Conservation (phyloP, 2,329 filamentous ascomycete genomes). For the Samsoniella hepiali region DNA sequence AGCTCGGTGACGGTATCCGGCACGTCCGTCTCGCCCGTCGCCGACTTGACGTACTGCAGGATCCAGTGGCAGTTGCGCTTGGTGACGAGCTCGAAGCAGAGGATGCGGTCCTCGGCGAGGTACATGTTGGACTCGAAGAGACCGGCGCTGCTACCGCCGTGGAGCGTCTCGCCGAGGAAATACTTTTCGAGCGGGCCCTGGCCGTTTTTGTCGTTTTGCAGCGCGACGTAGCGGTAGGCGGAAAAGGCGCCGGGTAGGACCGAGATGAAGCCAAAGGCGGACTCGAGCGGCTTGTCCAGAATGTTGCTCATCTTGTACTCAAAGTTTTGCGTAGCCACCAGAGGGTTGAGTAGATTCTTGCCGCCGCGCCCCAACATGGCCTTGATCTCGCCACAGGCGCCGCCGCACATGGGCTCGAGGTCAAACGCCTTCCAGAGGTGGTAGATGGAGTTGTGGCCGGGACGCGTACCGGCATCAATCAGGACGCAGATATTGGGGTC, state of each 20-base stretch:
- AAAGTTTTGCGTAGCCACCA: conserved; percentile 96
- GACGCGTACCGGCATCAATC: conserved; percentile 92
- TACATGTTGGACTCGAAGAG: conserved; percentile 99
- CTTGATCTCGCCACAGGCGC: conserved; percentile 98
- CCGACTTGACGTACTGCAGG: conserved; percentile 96
- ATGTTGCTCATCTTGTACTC: conserved; percentile 99
- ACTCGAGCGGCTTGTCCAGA: conserved; percentile 94
- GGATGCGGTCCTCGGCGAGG: conserved; percentile 94
- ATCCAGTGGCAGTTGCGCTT: conserved; percentile 98
- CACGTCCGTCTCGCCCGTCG: conserved; percentile 94
- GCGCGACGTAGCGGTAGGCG: conserved; percentile 90
- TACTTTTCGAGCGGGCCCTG: conserved; percentile 94
- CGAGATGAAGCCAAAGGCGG: conserved; percentile 95
- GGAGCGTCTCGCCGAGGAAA: conserved; percentile 94
- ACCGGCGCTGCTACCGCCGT: conserved; percentile 84
- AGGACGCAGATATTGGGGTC: conserved; percentile 97
- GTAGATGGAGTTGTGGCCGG: conserved; percentile 92
- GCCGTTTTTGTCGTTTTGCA: conserved; percentile 95
- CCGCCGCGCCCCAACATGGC: conserved; percentile 86
- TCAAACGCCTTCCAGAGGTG: conserved; percentile 99
- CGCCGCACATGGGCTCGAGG: conserved; percentile 93
- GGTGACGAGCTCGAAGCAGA: conserved; percentile 96
- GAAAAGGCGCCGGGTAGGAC: conserved; percentile 97
- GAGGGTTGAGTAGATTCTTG: conserved; percentile 85
- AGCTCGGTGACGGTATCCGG: conserved; percentile 92